A percentile compares a stretch with the other conserved stretches of the same genome.
Conservation (phyloP, 495 filamentous ascomycete genomes). For the Evansstolkia leycettana region DNA sequence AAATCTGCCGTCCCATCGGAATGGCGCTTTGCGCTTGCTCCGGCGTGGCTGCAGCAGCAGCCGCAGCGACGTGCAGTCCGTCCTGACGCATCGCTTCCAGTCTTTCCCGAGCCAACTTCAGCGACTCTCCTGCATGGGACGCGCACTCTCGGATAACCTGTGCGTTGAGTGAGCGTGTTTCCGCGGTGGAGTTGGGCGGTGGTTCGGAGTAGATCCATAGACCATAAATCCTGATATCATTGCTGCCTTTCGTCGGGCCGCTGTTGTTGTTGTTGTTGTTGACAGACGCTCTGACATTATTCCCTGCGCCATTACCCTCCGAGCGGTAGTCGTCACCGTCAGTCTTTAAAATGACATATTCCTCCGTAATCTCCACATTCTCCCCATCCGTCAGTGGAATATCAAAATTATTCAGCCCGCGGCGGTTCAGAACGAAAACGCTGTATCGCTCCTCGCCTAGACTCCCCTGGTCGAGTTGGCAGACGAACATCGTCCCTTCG, state of each 20-base stretch:
- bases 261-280: background rate
- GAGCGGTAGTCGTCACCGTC: no score
- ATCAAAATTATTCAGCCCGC: constrained; percentile 47
- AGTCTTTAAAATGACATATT: constrained; percentile 47
- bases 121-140: constrained; percentile 31
- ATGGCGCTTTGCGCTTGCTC: constrained; percentile 20
- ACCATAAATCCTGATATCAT: constrained; percentile 37
- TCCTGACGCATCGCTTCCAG: constrained; percentile 27
- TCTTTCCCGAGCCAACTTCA: constrained; percentile 29
- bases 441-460: constrained; percentile 40
- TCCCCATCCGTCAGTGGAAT: constrained; percentile 36
- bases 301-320: no score
- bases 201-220: constrained; percentile 55
- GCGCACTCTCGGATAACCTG: constrained; percentile 44
- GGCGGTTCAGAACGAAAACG: constrained; percentile 50
- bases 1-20: constrained; percentile 41
- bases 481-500: constrained; percentile 77
- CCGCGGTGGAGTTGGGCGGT: constrained; percentile 39
- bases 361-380: constrained; percentile 47
- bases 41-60: constrained; percentile 16
- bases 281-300: background rate
- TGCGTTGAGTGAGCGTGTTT: constrained; percentile 36
- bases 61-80: constrained; percentile 24
- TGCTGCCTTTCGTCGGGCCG: background rate
- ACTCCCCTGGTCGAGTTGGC: constrained; percentile 37